Base-by-base conservation (phyloP, 2,329 filamentous ascomycete genomes). In the Colletotrichum sp. region DNA sequence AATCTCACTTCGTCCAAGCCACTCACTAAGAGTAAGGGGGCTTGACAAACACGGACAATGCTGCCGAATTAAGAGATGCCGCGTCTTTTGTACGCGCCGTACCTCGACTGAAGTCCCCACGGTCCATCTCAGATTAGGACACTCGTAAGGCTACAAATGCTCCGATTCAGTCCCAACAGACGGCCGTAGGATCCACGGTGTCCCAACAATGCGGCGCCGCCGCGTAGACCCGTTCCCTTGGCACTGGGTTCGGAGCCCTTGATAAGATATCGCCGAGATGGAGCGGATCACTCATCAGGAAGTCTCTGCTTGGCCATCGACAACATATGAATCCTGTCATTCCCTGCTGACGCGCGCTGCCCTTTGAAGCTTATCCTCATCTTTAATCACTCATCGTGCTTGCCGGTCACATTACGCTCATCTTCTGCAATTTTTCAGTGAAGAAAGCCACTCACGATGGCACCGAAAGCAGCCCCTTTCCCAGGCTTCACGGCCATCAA, bases 401-500 rank as follows among this genome's bases (percentile, higher is more conserved):
- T 2, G 6, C n/a, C 4, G 3, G 1, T 18, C 44, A 30, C 1
- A 12, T 24, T 15, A 21, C 52, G 28, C 66, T 60, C 55, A 62
- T 12, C 16, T 26, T 8, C 36, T 36, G 13, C 8, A 28, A 1
- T 39, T 64, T 13, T 28, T 39, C n/a, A 6, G 21, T 12, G 3
- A 32, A 28, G 3, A 6, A n/a, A 30, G 1, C 0, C 2, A 28
- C 62, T 30, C 55, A 59, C 62, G 34, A 64, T 76, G 76, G 16
- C 65, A n/a, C 21, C 49, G 2, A 81, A 81, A 63, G 26, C 66
- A 10, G 76, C 81, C 18, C 68, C 79, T 13, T 83, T 87, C 52
- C 83, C 86, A 24, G 88, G 88, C 77, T 90, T 90, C 81, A 86
- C 82, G 3, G 81, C 85, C 78, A 81, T 90, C 76, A 86, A 84